Evolutionary conservation across 208 protist genomes (phyloP).

Genomic region (Leishmania arabica): DNA sequence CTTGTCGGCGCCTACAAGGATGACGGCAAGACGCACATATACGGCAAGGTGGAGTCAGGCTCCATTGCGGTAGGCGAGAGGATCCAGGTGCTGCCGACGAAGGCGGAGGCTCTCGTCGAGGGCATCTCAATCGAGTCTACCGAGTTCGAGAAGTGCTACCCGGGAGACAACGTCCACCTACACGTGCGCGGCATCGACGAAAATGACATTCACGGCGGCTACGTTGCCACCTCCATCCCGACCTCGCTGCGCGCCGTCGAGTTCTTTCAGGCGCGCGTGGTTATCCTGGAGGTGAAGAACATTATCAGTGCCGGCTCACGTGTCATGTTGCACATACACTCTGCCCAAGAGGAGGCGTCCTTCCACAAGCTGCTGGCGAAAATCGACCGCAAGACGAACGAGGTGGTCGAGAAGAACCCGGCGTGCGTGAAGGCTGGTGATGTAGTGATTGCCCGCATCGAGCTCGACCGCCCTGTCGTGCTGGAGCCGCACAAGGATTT

Average conservation of each 20-base stretch:
- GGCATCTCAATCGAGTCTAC: constrained; percentile 90
- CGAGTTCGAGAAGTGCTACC: constrained; percentile 88
- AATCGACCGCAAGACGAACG: constrained; percentile 93
- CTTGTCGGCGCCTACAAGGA: constrained; percentile 96
- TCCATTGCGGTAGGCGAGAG: constrained; percentile 89
- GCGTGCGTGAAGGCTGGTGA: constrained; percentile 94
- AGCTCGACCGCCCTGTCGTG: constrained; percentile 86
- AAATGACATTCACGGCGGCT: constrained; percentile 83
- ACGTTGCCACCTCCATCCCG: constrained; percentile 88
- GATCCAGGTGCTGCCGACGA: constrained; percentile 83
- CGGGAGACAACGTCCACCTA: constrained; percentile 94
- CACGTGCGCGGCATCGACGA: constrained; percentile 91
- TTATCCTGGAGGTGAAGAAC: constrained; percentile 95
- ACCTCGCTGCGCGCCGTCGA: constrained; percentile 84
- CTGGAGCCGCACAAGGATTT: constrained; percentile 94
- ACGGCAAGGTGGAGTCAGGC: constrained; percentile 96
- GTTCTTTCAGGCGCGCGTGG: constrained; percentile 95
- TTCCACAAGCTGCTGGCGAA: constrained; percentile 91
- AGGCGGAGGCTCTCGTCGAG: constrained; percentile 79
- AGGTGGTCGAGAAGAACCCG: constrained; percentile 92
- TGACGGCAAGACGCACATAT: constrained; percentile 92
- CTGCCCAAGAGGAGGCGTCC: constrained; percentile 92
- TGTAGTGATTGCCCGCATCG: constrained; percentile 91
- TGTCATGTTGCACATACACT: constrained; percentile 96
- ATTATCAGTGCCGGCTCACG: constrained; percentile 95